Conservation (phyloP, 805 yeast species). For the Myxozyma neotropica region DNA sequence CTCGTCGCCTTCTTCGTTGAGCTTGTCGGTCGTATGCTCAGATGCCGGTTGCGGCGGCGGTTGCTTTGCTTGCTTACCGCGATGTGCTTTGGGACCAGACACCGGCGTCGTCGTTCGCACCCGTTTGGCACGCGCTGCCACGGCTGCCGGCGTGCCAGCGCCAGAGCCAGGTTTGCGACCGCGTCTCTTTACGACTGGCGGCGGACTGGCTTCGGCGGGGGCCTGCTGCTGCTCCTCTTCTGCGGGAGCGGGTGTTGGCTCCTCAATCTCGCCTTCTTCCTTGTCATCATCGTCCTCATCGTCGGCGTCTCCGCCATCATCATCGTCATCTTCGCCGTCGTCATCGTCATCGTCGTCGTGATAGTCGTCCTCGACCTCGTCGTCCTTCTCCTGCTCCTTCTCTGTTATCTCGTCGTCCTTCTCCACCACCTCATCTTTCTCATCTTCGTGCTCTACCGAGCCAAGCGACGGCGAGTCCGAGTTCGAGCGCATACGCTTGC, state of each 20-base stretch:
- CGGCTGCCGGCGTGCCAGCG: not conserved
- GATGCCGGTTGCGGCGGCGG: constrained; percentile 19
- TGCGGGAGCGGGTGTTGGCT: not conserved
- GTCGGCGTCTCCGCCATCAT: constrained; percentile 14
- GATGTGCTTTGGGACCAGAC: constrained; percentile 5
- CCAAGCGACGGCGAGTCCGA: constrained; percentile 1
- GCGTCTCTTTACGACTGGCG: constrained; percentile 7
- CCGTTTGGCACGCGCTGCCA: not conserved
- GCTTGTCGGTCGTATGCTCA: constrained; percentile 27
- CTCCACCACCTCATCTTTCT: constrained; percentile 10
- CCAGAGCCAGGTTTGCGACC: constrained; percentile 10
- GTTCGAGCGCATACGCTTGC: not conserved
- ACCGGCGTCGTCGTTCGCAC: constrained; percentile 3
- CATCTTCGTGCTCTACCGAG: not conserved
- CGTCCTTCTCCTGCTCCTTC: constrained; percentile 22
- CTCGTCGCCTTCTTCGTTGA: constrained; percentile 41
- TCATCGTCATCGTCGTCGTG: constrained; percentile 17
- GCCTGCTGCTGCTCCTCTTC: constrained; percentile 8
- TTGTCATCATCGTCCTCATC: constrained; percentile 20
- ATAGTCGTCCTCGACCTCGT: constrained; percentile 16
- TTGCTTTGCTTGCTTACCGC: not conserved
- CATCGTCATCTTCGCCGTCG: constrained; percentile 23
- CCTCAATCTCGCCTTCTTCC: constrained; percentile 17
- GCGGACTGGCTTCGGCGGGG: not conserved
- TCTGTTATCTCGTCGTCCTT: constrained; percentile 11